Evolutionary conservation across 2,329 filamentous ascomycete genomes (phyloP).

Genomic region (Daldinia sp.): DNA sequence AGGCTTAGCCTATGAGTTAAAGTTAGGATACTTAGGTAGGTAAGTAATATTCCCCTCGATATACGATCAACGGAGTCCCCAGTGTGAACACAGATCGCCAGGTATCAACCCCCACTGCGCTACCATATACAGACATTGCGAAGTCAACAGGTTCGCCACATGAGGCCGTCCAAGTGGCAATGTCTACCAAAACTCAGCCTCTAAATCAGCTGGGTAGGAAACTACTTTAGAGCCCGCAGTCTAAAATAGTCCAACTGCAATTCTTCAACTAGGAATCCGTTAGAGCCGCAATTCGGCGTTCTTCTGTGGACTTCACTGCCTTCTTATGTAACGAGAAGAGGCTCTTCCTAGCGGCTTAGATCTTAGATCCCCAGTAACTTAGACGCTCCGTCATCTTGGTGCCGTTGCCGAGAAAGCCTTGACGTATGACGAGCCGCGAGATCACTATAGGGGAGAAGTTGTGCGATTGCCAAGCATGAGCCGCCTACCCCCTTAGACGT

Average conservation of each 20-base stretch:
- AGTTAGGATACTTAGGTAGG: no score
- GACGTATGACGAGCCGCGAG: not conserved
- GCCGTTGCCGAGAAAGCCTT: not conserved
- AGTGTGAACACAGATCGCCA: not conserved
- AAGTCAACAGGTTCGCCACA: not conserved
- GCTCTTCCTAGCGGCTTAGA: not conserved
- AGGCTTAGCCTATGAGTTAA: no score
- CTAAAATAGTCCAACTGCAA: not conserved
- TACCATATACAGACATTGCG: not conserved
- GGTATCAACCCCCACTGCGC: not conserved
- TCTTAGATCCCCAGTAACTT: not conserved
- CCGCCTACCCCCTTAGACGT: not conserved
- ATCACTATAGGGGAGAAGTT: not conserved
- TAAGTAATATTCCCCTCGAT: not conserved
- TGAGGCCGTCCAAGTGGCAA: not conserved
- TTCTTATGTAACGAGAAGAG: not conserved
- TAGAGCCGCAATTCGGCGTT: not conserved
- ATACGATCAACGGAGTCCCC: not conserved
- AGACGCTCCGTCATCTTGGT: not conserved
- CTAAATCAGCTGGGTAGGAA: not conserved
- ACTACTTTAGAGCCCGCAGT: conserved; percentile 10
- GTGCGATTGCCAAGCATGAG: not conserved
- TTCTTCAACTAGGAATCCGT: not conserved
- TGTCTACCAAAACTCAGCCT: not conserved
- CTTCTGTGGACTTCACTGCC: not conserved